Evolutionary conservation across 106 monocot genomes (phyloP), one percentile per base, ranked within the genome.

Genomic region (Gastrodia elata): DNA sequence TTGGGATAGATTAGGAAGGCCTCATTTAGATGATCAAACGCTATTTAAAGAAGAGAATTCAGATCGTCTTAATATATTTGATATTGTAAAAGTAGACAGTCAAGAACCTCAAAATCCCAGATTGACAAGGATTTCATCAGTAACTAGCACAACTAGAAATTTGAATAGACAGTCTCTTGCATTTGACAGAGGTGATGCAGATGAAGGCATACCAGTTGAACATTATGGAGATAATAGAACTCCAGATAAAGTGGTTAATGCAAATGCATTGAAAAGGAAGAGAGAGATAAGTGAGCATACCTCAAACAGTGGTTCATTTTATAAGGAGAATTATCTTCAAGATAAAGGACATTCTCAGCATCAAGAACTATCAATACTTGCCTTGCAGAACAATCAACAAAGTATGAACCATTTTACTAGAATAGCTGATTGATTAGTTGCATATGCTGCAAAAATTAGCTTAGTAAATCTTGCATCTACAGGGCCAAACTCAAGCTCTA

Each of bases 1-100:
- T 74, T 95, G 94, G 94, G 94, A 95, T 74, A 87, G 94, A 67
- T 78, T 95, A 73, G 89, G 91, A 41, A 95, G 85, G 57, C 91
- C 89, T 37, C 20, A 39, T 38, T 61, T 73, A 74, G 81, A 83
- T 38, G 74, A 70, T 46, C 32, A 72, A 37, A 20, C 0, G 20
- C 27, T 44, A 38, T 22, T 49, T 15, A 36, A 44, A 72, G 78
- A 40, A 65, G 72, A 75, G 3, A 41, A 44, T 1, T 27, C 24
- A n/a, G 22, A 30, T 26, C 43, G 57, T 70, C 38, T 39, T 26
- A 8, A 41, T 75, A 65, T 41, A 76, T 25, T 69, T 69, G 40
- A 69, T 14, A 26, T 5, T 38, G 67, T 24, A 40, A 41, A 39
- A 20, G 16, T 67, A 20, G 67, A 67, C 64, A 8, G 30, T 41